Evolutionary conservation across 2,329 filamentous ascomycete genomes (phyloP).

Genomic region (Ophiostoma montium): DNA sequence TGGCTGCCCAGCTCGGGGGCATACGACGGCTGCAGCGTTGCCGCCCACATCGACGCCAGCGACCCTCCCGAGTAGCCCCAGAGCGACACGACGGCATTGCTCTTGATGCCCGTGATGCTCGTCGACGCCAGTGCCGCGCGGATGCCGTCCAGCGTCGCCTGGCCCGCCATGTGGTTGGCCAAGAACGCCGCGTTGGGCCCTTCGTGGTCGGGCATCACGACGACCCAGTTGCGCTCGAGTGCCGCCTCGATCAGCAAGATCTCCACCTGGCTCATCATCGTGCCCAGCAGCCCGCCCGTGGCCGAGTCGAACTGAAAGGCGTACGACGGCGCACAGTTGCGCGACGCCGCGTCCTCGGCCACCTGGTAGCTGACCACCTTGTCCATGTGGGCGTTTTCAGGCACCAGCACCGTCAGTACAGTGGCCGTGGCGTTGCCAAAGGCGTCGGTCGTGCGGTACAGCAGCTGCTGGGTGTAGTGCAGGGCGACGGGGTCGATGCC

Average conservation of each 20-base stretch:
- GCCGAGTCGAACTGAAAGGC: constrained; percentile 11
- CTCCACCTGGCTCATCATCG: constrained; percentile 12
- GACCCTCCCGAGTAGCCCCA: constrained; percentile 40
- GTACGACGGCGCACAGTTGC: constrained; percentile 25
- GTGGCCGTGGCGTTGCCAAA: constrained; percentile 5
- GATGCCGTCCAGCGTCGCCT: constrained; percentile 19
- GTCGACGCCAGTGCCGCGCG: not conserved
- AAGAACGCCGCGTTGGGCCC: constrained; percentile 27
- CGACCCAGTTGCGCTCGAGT: constrained; percentile 27
- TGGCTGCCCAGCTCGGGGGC: constrained; percentile 28
- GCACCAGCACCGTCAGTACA: constrained; percentile 4
- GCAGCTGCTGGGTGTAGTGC: constrained; percentile 2
- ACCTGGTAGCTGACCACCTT: constrained; percentile 26
- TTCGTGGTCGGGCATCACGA: constrained; percentile 31
- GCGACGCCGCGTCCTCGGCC: constrained; percentile 23
- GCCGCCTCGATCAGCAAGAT: constrained; percentile 19
- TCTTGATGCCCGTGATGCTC: constrained; percentile 12
- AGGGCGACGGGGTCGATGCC: constrained; percentile 1
- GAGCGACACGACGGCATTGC: constrained; percentile 23
- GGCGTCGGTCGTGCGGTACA: constrained; percentile 9
- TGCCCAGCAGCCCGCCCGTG: not conserved
- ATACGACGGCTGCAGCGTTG: constrained; percentile 30
- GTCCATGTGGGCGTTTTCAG: constrained; percentile 1
- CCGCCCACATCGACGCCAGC: constrained; percentile 31
- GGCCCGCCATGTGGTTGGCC: constrained; percentile 25